phyloP scores from a whole-genome alignment of 176 grass and related monocot genomes.

The Oryza brachyantha region DNA sequence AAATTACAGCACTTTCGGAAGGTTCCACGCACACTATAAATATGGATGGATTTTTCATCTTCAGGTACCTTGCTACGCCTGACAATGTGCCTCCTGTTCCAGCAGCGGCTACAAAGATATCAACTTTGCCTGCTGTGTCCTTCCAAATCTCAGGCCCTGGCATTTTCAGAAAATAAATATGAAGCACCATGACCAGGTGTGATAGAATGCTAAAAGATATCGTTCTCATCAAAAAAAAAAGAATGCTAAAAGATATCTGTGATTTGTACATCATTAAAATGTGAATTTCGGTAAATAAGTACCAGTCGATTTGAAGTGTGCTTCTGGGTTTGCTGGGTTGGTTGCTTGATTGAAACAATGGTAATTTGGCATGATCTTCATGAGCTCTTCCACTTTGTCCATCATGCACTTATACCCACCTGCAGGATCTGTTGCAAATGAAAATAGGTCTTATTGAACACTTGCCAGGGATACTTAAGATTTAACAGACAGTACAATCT shows the following conservation, averaged over 20 bases:
- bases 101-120: slow-evolving; percentile 49
- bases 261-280: background rate
- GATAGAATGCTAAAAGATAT: no score
- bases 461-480: background rate
- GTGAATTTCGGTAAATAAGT: background rate
- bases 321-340: slow-evolving; percentile 67
- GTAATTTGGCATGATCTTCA: slow-evolving; percentile 49
- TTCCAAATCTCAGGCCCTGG: slow-evolving; percentile 82
- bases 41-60: slow-evolving; percentile 60
- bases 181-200: background rate
- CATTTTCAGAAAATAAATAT: slow-evolving; percentile 7
- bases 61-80: slow-evolving; percentile 67
- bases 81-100: slow-evolving; percentile 67
- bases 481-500: no score
- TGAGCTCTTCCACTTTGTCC: slow-evolving; percentile 58
- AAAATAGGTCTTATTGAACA: background rate
- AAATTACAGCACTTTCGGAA: slow-evolving; percentile 63
- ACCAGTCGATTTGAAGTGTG: slow-evolving; percentile 74
- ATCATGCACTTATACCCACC: slow-evolving; percentile 48
- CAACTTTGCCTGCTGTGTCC: slow-evolving; percentile 76
- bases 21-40: slow-evolving; percentile 73
- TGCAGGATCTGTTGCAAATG: slow-evolving; percentile 54
- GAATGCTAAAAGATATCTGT: background rate
- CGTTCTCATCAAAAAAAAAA: no score
- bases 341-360: slow-evolving; percentile 62